phyloP scores from a whole-genome alignment of 2,329 filamentous ascomycete genomes.

The Aspergillus hiratsukae region DNA sequence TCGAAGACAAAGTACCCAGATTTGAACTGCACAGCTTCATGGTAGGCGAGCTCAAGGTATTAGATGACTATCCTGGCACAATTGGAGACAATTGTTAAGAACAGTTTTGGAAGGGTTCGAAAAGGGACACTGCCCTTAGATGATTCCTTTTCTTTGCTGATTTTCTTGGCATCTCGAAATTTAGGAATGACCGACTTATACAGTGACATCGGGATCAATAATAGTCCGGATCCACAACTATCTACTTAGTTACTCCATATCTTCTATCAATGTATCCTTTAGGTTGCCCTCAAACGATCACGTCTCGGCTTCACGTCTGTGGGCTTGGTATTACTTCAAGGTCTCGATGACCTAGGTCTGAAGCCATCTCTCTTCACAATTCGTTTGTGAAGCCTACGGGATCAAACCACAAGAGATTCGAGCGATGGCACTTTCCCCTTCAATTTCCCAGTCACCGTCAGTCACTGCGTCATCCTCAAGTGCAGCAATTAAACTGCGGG shows the following conservation, averaged over 20 bases:
- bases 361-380: not conserved
- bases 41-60: constrained; percentile 1
- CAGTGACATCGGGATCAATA: constrained; percentile 24
- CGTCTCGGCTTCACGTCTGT: not conserved
- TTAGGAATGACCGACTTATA: constrained; percentile 17
- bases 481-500: constrained; percentile 31
- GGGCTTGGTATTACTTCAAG: not conserved
- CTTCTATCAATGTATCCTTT: not conserved
- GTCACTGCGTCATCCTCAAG: constrained; percentile 28
- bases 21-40: constrained; percentile 30
- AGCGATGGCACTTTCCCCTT: constrained; percentile 42
- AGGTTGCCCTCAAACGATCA: not conserved
- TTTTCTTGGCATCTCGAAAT: constrained; percentile 20
- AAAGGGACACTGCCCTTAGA: not conserved
- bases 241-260: not conserved
- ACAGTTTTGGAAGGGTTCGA: not conserved
- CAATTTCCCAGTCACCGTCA: constrained; percentile 36
- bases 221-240: constrained; percentile 21
- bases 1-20: constrained; percentile 22
- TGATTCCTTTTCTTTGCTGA: not conserved
- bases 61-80: not conserved
- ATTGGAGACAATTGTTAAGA: not conserved
- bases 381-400: not conserved
- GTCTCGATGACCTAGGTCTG: not conserved
- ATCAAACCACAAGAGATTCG: not conserved